Conservation (phyloP, 2,329 filamentous ascomycete species). For the Pseudogymnoascus verrucosus region DNA sequence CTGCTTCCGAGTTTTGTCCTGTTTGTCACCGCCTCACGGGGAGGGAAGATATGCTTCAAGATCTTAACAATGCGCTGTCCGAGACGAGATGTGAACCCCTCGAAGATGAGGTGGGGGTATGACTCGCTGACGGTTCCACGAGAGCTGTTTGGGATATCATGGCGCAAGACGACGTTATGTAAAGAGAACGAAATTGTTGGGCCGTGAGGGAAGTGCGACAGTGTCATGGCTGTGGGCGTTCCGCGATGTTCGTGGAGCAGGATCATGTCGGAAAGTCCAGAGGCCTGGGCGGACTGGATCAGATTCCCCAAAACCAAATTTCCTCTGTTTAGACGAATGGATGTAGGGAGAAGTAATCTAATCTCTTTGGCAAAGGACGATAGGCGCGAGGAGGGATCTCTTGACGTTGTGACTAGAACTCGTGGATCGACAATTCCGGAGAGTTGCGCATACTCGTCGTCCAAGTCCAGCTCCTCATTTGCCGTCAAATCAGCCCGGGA, state of each 20-base stretch:
- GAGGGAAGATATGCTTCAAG: constrained; percentile 89
- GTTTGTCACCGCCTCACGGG: constrained; percentile 64
- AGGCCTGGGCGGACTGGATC: constrained; percentile 70
- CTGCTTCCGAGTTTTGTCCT: constrained; percentile 74
- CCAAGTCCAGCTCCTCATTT: constrained; percentile 65
- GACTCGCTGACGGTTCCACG: constrained; percentile 84
- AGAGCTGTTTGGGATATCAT: constrained; percentile 83
- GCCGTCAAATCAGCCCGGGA: constrained; percentile 59
- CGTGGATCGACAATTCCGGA: constrained; percentile 88
- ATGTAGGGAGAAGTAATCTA: constrained; percentile 71
- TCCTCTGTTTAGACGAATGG: constrained; percentile 83
- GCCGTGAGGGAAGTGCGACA: constrained; percentile 82
- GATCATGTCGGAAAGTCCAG: constrained; percentile 75
- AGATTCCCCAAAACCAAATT: constrained; percentile 83
- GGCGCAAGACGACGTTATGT: constrained; percentile 85
- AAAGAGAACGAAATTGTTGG: constrained; percentile 82
- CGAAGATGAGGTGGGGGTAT: constrained; percentile 92
- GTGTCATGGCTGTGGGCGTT: constrained; percentile 79
- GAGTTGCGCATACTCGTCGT: constrained; percentile 84
- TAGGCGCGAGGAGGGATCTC: constrained; percentile 77
- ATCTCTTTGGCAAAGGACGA: constrained; percentile 92
- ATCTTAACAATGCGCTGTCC: constrained; percentile 82
- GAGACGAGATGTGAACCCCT: constrained; percentile 76
- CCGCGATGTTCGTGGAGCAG: constrained; percentile 89
- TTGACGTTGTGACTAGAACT: constrained; percentile 82